Conservation (phyloP, 139 green algal species). For the Gonium pectorale region DNA sequence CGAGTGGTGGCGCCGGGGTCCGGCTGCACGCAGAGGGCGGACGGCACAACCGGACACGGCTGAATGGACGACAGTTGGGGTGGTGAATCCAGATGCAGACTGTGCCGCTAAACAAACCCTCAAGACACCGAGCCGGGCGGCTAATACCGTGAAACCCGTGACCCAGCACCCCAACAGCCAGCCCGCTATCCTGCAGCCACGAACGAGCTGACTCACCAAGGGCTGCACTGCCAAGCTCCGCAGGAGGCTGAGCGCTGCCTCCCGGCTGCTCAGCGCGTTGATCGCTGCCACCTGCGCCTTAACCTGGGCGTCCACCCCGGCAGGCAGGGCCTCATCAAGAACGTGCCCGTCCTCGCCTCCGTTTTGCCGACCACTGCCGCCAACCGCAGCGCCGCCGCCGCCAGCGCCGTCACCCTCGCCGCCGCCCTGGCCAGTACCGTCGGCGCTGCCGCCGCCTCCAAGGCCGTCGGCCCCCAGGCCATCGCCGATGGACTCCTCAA, state of each 20-base stretch:
- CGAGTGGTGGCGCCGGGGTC: too few species aligned
- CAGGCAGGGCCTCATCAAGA: background rate
- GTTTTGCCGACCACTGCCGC: too few species aligned
- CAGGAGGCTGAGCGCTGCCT: constrained; percentile 15
- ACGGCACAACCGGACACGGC: too few species aligned
- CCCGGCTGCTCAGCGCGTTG: background rate
- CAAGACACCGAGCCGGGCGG: too few species aligned
- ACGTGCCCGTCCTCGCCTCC: constrained; percentile 4
- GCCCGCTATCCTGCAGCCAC: too few species aligned
- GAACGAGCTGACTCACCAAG: too few species aligned
- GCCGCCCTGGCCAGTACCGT: background rate
- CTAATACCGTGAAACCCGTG: too few species aligned
- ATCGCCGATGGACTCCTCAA: background rate
- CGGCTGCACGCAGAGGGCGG: too few species aligned
- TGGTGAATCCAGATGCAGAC: too few species aligned
- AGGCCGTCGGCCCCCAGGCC: background rate
- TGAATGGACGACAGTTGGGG: too few species aligned
- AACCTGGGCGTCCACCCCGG: background rate
- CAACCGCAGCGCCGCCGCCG: background rate
- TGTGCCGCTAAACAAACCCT: too few species aligned
- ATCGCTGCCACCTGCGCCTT: constrained; percentile 35
- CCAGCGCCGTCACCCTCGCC: background rate
- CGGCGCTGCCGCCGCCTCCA: background rate
- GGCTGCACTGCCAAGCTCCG: constrained; percentile 11
- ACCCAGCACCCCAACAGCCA: too few species aligned